Evolutionary conservation across 805 yeast genomes (phyloP), one percentile per base, ranked within the genome.

Genomic region (Crinitomyces ghanaensis): DNA sequence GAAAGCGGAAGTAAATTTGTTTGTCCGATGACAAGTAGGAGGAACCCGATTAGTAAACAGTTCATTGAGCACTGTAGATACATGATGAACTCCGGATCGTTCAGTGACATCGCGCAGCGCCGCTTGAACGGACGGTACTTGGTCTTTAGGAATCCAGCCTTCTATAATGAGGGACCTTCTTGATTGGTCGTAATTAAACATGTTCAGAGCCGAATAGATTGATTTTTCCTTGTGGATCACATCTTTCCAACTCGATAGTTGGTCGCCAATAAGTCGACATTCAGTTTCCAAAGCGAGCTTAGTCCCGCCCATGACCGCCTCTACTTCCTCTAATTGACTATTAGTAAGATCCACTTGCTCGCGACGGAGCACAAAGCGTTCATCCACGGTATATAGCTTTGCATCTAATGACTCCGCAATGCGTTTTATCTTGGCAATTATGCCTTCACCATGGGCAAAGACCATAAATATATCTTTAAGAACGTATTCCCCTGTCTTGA

Each of bases 71-170:
- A 71, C 72, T 3, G 75, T 53, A 12, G 63, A 61, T 11, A 54
- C 48, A 32, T 54, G 51, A n/a, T n/a, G n/a, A 12, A 54, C 49
- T 13, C 63, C 58, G 11, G 65, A 56, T 33, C 61, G 37, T 44
- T 70, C 72, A 18, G 79, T 71, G 34, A 74, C 68, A 26, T 70
- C 75, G 44, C 76, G 70, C 38, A 88, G 59, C 1, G 83, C 69
- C 19, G 63, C 57, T 36, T 75, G 75, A 33, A 88, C 68, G 5
- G 59, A 43, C 2, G 66, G 65, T 20, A 86, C 57, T 40, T 80
- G 91, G 39, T 71, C 73, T 11, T 73, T 65, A 23, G 98, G 97
- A 11, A 83, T 63, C 99, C 99, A 91, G 13, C 96, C 98, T 63
- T 91, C 97, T n/a, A 88, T 94, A 32, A 86, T 72, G 39, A 91